A percentile compares a stretch with the other conserved stretches of the same genome.
These are phyloP conservation scores for Kondoa subrosea DNA, from an alignment of 768 basidiomycete genomes.

Conservation along the genomic window DNA sequence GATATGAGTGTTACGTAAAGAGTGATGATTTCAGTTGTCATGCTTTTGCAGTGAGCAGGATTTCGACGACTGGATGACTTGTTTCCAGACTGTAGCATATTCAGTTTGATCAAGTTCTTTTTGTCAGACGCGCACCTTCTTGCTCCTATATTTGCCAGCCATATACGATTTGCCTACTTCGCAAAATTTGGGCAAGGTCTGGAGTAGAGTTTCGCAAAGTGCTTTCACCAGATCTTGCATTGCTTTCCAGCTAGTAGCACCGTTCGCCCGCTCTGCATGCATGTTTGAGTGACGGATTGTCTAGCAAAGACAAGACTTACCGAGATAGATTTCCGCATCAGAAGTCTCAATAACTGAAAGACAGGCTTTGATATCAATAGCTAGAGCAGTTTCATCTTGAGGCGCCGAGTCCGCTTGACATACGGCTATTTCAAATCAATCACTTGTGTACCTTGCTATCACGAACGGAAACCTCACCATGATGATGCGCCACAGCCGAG, in stretches of 20 bases:
- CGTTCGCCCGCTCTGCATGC: conserved; percentile 47
- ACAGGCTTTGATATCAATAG: conserved; percentile 15
- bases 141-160: conserved; percentile 85
- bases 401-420: background rate
- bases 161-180: conserved; percentile 75
- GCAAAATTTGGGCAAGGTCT: conserved; percentile 85
- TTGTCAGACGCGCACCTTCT: conserved; percentile 43
- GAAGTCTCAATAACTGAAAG: conserved; percentile 13
- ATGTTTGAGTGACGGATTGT: background rate
- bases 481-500: conserved; percentile 19
- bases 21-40: conserved; percentile 74
- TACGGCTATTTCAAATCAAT: background rate
- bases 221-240: conserved; percentile 63
- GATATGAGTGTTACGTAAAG: conserved; percentile 70
- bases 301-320: conserved; percentile 7
- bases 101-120: background rate
- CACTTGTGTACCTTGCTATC: background rate
- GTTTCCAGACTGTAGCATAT: background rate
- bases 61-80: conserved; percentile 2
- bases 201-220: conserved; percentile 65
- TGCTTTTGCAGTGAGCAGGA: conserved; percentile 61
- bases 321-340: conserved; percentile 17
- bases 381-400: conserved; percentile 14
- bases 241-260: conserved; percentile 64
- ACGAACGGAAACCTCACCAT: conserved; percentile 2